Evolutionary conservation across 2,329 filamentous ascomycete genomes (phyloP).

Genomic region (Alternaria tenuissima): DNA sequence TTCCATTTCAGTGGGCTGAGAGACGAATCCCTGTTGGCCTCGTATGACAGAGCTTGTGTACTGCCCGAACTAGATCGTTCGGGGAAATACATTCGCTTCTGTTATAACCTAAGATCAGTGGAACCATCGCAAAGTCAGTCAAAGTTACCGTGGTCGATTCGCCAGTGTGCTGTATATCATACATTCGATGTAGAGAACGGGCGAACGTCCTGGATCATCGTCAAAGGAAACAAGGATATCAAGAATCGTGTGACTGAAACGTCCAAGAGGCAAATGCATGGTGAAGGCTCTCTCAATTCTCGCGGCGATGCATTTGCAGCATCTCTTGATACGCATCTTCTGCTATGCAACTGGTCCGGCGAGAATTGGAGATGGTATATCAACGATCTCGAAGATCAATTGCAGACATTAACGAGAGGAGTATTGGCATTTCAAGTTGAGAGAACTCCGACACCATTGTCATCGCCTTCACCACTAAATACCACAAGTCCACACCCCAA

Average conservation of each 20-base stretch:
- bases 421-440: constrained; percentile 18
- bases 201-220: constrained; percentile 47
- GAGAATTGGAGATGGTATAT: constrained; percentile 57
- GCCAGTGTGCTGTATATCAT: constrained; percentile 51
- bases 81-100: constrained; percentile 48
- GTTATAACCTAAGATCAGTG: constrained; percentile 54
- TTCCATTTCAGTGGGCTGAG: constrained; percentile 51
- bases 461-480: too few species aligned
- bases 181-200: constrained; percentile 50
- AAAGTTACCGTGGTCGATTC: constrained; percentile 47
- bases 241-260: constrained; percentile 37
- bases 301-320: constrained; percentile 22
- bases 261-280: neutral
- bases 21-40: constrained; percentile 34
- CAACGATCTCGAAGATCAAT: constrained; percentile 45
- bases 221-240: constrained; percentile 51
- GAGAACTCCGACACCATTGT: neutral
- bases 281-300: too few species aligned
- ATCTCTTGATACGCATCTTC: constrained; percentile 44
- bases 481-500: too few species aligned
- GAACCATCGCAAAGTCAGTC: constrained; percentile 31
- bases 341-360: constrained; percentile 49
- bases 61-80: constrained; percentile 48
- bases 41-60: neutral
- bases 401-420: constrained; percentile 32